Conservation (phyloP, 2,329 filamentous ascomycete species). For the Calonectria pseudoturangicola region DNA sequence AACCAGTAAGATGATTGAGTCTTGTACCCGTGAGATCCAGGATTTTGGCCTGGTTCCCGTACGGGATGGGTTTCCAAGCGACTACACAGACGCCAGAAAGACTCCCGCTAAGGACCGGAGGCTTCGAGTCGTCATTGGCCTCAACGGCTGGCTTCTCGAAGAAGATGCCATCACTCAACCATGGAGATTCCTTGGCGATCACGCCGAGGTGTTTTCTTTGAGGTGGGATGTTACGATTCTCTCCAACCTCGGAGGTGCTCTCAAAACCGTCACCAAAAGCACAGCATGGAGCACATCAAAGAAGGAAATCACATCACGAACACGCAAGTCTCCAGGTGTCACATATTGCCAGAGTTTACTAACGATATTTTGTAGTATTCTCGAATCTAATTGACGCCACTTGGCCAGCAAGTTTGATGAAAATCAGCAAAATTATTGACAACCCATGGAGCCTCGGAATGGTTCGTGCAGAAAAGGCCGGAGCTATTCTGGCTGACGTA, state of each 20-base stretch:
- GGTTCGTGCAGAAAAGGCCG: constrained; percentile 84
- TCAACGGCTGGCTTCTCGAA: constrained; percentile 87
- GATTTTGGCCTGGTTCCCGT: constrained; percentile 92
- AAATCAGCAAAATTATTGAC: constrained; percentile 84
- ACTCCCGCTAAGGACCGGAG: constrained; percentile 76
- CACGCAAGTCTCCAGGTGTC: constrained; percentile 63
- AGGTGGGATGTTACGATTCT: constrained; percentile 89
- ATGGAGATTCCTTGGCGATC: constrained; percentile 84
- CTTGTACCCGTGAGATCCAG: constrained; percentile 89
- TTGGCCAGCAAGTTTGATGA: constrained; percentile 79
- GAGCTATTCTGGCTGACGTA: constrained; percentile 83
- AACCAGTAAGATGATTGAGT: constrained; percentile 89
- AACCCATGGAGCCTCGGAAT: constrained; percentile 88
- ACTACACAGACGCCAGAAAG: constrained; percentile 69
- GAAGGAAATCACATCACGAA: constrained; percentile 67
- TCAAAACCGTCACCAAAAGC: constrained; percentile 86
- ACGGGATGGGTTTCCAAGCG: constrained; percentile 65
- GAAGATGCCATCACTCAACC: constrained; percentile 81
- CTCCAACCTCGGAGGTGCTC: constrained; percentile 83
- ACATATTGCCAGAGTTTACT: background rate
- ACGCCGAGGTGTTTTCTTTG: constrained; percentile 87
- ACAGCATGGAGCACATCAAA: constrained; percentile 86
- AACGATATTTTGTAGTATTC: constrained; percentile 64
- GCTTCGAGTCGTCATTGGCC: constrained; percentile 87
- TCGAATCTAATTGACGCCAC: constrained; percentile 73